Evolutionary conservation across 1,284 basidiomycete species (phyloP).

Genomic region (Boletus semigastroideus): DNA sequence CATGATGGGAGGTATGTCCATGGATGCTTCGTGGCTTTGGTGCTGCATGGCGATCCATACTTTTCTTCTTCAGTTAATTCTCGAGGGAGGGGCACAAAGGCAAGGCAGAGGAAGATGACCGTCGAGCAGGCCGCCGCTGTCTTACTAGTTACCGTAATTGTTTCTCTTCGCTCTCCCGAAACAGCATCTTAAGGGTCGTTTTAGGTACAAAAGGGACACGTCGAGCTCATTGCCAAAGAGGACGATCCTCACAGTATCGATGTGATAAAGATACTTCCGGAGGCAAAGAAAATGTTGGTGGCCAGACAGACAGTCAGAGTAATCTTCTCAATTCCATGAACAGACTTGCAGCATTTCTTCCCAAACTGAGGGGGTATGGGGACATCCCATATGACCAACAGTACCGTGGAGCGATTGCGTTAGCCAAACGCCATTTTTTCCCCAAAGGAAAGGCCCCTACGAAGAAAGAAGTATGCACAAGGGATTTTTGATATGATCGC

Average conservation of each 20-base stretch:
- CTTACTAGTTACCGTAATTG: slow-evolving; percentile 21
- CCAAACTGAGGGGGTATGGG: slow-evolving; percentile 32
- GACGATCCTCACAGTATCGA: slow-evolving; percentile 22
- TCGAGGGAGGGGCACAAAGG: slow-evolving; percentile 23
- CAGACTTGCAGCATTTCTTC: slow-evolving; percentile 31
- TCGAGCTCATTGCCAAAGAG: slow-evolving; percentile 21
- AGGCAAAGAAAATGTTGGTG: slow-evolving; percentile 27
- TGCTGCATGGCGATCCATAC: neutral
- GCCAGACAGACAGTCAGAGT: neutral
- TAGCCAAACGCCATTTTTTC: slow-evolving; percentile 32
- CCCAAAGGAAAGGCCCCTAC: slow-evolving; percentile 25
- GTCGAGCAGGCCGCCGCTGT: slow-evolving; percentile 26
- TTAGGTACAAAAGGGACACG: slow-evolving; percentile 30
- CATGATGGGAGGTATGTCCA: slow-evolving; percentile 24
- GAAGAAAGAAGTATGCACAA: slow-evolving; percentile 25
- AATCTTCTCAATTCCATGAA: slow-evolving; percentile 5
- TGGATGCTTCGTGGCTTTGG: neutral
- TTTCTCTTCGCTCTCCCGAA: neutral
- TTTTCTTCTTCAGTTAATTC: slow-evolving; percentile 19
- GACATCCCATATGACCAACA: slow-evolving; percentile 28
- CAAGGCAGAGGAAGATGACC: slow-evolving; percentile 24
- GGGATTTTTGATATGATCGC: neutral
- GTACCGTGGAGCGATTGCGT: slow-evolving; percentile 30
- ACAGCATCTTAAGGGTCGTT: neutral
- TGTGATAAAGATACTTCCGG: slow-evolving; percentile 27